Evolutionary conservation across 805 yeast genomes (phyloP), one percentile per base, ranked within the genome.

Genomic region (Starmerella stigmatis): DNA sequence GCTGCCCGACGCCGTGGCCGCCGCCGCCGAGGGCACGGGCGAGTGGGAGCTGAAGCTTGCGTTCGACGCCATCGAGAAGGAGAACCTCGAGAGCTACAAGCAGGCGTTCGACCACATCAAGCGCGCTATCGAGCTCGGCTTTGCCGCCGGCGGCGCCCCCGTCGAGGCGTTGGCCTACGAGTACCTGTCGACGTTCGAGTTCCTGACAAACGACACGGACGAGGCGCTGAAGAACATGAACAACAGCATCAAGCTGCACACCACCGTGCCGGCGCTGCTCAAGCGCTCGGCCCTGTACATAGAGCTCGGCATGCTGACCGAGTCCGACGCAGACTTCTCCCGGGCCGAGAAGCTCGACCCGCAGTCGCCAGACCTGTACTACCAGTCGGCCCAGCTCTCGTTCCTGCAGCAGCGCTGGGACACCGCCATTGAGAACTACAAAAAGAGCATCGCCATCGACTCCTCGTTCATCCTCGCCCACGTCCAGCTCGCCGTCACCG

Each of bases 381-480:
- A 92, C 71, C 98, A 92, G 68, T 78, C 81, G 63, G 98, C 94
- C 56, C 99, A 92, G 74, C 73, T 88, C 61, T 76, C 74, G 64
- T 89, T 88, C 68, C 69, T 92, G 58, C 76, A 84, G 51, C 80
- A 79, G 51, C 83, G 85, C 50, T 76, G 82, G 59, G 67, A 66
- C 30, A 71, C 76, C 52, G 96, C 98, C 29, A 74, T 78, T 58
- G 67, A 63, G 32, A 78, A 83, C 66, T 92, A 86, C 61, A 73
- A 73, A 57, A 80, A 78, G 65, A 81, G 95, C 37, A 78, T 79
- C 60, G 76, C 75, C 53, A 69, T 76, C 58, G 84, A 86, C 66
- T 78, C 81, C 48, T 66, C 74, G 13, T 89, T 85, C 63, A 78
- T 86, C 48, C 84, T 79, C 59, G 79, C 96, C 37, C 81, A 79